Conservation (phyloP, 2,329 filamentous ascomycete species). For the Beauveria medogensis region DNA sequence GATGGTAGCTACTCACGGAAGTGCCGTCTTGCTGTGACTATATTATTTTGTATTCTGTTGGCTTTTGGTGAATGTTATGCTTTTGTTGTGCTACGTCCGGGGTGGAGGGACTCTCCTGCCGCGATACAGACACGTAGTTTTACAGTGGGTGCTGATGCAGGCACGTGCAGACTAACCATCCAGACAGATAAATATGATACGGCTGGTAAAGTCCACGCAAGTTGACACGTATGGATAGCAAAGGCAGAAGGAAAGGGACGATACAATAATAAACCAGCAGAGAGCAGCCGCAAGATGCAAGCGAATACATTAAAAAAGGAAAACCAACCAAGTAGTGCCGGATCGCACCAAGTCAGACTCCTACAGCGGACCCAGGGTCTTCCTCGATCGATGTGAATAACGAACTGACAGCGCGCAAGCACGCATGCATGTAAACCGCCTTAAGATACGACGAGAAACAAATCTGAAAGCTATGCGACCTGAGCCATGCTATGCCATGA, state of each 20-base stretch:
- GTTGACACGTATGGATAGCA: not conserved
- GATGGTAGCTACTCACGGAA: not conserved
- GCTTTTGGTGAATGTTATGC: not conserved
- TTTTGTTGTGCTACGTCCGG: not conserved
- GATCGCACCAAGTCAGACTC: too few species aligned
- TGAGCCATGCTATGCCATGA: constrained; percentile 29
- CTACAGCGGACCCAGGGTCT: too few species aligned
- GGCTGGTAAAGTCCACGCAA: not conserved
- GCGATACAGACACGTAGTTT: not conserved
- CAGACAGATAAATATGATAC: not conserved
- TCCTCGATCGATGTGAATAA: not conserved
- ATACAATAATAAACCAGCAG: not conserved
- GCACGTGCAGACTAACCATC: not conserved
- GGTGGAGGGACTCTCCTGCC: not conserved
- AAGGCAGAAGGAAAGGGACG: too few species aligned
- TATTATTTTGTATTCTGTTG: too few species aligned
- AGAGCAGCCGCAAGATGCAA: not conserved
- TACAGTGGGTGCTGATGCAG: not conserved
- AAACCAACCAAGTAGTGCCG: not conserved
- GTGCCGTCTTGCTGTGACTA: not conserved
- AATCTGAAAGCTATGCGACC: not conserved
- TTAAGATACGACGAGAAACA: not conserved
- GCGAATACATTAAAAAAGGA: not conserved
- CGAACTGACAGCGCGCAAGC: too few species aligned
- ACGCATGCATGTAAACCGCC: not conserved